Conservation (phyloP, 148 eudicot species). For the Euryodendron excelsum region DNA sequence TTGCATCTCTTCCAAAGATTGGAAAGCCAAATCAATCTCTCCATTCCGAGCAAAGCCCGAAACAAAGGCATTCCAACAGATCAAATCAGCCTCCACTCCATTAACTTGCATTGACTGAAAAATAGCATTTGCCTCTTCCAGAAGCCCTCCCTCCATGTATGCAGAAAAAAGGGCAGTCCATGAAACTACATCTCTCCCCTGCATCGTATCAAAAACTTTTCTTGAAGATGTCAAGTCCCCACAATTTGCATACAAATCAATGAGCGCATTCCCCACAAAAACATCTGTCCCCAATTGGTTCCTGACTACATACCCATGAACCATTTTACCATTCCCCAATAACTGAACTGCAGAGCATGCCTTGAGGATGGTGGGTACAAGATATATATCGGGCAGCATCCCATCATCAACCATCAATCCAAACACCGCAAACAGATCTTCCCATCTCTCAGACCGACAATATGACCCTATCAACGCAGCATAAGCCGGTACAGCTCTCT, state of each 20-base stretch:
- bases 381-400: slow-evolving; percentile 47
- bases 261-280: slow-evolving; percentile 52
- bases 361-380: slow-evolving; percentile 52
- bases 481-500: slow-evolving; percentile 33
- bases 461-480: slow-evolving; percentile 46
- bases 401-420: slow-evolving; percentile 46
- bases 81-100: slow-evolving; percentile 47
- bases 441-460: slow-evolving; percentile 45
- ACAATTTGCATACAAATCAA: slow-evolving; percentile 62
- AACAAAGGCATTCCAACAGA: slow-evolving; percentile 53
- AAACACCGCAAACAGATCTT: slow-evolving; percentile 37
- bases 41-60: slow-evolving; percentile 53
- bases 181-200: slow-evolving; percentile 49
- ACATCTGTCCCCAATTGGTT: slow-evolving; percentile 39
- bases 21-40: slow-evolving; percentile 42
- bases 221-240: slow-evolving; percentile 40
- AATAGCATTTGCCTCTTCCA: slow-evolving; percentile 34
- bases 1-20: slow-evolving; percentile 41
- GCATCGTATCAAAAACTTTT: slow-evolving; percentile 52
- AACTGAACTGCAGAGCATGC: slow-evolving; percentile 41
- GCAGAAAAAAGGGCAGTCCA: slow-evolving; percentile 65
- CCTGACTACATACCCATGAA: slow-evolving; percentile 54
- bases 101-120: slow-evolving; percentile 46
- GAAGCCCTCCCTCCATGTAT: slow-evolving; percentile 40
- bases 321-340: slow-evolving; percentile 43